Conservation (phyloP, 2,329 filamentous ascomycete genomes). For the Berkeleyomyces basicola region DNA sequence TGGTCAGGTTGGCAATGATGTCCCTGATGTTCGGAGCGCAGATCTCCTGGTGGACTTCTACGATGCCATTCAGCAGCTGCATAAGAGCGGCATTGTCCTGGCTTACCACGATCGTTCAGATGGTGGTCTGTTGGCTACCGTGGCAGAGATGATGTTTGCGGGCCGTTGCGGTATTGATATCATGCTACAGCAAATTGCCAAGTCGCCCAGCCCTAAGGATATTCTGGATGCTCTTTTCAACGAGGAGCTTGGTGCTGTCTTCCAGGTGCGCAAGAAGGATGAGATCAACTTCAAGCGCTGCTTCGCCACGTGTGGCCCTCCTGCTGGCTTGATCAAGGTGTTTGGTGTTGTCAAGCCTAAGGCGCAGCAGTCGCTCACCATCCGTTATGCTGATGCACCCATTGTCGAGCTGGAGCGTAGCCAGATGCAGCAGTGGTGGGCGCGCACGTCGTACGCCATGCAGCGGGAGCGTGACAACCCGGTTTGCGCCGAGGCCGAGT, state of each 20-base stretch:
- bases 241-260: slow-evolving; percentile 88
- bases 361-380: slow-evolving; percentile 57
- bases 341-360: slow-evolving; percentile 60
- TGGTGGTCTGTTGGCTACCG: slow-evolving; percentile 75
- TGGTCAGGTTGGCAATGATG: slow-evolving; percentile 66
- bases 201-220: slow-evolving; percentile 43
- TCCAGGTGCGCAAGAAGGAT: slow-evolving; percentile 77
- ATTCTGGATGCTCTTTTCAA: slow-evolving; percentile 76
- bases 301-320: slow-evolving; percentile 79
- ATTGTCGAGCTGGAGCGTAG: slow-evolving; percentile 53
- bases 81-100: slow-evolving; percentile 49
- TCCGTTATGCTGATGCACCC: slow-evolving; percentile 53
- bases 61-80: slow-evolving; percentile 57
- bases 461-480: slow-evolving; percentile 83
- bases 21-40: slow-evolving; percentile 70
- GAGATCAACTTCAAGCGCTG: slow-evolving; percentile 75
- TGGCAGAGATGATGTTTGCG: slow-evolving; percentile 97
- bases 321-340: slow-evolving; percentile 63
- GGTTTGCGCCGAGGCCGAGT: slow-evolving; percentile 70
- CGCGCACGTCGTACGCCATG: slow-evolving; percentile 76
- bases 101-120: slow-evolving; percentile 93
- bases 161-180: slow-evolving; percentile 78
- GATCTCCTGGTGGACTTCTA: slow-evolving; percentile 79
- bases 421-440: slow-evolving; percentile 75
- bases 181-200: slow-evolving; percentile 57